These are phyloP conservation scores for Actinomortierella ambigua DNA, from an alignment of 371 early-diverging fungal genomes.

Conservation along the genomic window DNA sequence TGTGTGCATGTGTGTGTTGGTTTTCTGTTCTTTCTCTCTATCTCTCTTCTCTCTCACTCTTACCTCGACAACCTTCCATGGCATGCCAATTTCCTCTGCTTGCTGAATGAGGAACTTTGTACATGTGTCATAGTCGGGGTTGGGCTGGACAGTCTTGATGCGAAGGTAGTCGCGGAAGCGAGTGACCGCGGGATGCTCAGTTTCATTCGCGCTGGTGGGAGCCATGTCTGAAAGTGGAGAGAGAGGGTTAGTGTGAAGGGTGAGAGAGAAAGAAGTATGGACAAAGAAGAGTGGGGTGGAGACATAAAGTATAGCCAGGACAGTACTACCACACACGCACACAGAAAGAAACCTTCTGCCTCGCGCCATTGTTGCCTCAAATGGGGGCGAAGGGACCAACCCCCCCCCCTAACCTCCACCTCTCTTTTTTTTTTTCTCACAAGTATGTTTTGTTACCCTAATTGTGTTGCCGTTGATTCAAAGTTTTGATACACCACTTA, in stretches of 20 bases:
- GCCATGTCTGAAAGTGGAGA: conserved; percentile 14
- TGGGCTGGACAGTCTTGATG: conserved; percentile 81
- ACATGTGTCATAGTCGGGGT: conserved; percentile 72
- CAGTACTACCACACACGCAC: too few species aligned
- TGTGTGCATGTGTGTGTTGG: too few species aligned
- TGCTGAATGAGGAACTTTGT: conserved; percentile 59
- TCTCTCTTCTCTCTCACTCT: not conserved
- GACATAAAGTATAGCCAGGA: too few species aligned
- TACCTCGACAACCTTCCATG: conserved; percentile 55
- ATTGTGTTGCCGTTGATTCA: too few species aligned
- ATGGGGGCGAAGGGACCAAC: too few species aligned
- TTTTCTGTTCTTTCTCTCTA: too few species aligned
- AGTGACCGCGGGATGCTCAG: conserved; percentile 53
- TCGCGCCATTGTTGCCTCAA: too few species aligned
- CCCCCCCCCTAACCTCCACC: too few species aligned
- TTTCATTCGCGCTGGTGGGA: conserved; percentile 15
- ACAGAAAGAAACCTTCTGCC: too few species aligned
- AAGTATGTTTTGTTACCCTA: too few species aligned
- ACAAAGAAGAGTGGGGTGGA: not conserved
- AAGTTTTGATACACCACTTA: too few species aligned
- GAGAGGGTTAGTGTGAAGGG: not conserved
- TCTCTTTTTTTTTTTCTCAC: too few species aligned
- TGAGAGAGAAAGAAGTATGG: not conserved
- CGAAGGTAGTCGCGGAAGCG: conserved; percentile 78
- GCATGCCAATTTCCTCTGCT: conserved; percentile 71